A percentile compares a stretch with the other conserved stretches of the same genome.
These are phyloP conservation scores for Pterocarpus santalinus DNA, from an alignment of 306 rosid species.

Conservation along the genomic window DNA sequence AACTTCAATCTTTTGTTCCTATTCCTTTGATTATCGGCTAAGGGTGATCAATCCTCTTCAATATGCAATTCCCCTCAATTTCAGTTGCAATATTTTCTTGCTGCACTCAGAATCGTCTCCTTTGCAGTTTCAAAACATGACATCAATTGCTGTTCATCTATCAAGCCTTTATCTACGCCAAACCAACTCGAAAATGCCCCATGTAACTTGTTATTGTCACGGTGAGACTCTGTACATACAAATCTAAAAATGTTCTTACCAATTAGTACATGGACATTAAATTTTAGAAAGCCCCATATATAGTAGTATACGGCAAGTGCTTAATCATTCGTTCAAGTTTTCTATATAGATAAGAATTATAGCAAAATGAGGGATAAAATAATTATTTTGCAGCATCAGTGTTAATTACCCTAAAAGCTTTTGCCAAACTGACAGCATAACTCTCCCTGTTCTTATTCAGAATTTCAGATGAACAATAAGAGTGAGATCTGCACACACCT, in stretches of 20 bases:
- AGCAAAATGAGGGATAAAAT: no score
- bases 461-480: not conserved
- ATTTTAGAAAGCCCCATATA: not conserved
- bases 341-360: not conserved
- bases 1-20: no score
- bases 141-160: slow-evolving; percentile 31
- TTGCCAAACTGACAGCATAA: no score
- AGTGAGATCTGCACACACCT: slow-evolving; percentile 3
- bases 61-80: not conserved
- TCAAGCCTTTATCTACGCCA: slow-evolving; percentile 41
- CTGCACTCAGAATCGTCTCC: slow-evolving; percentile 33
- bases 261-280: not conserved
- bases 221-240: slow-evolving; percentile 28
- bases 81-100: slow-evolving; percentile 8
- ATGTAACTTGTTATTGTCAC: slow-evolving; percentile 41
- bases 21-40: not conserved
- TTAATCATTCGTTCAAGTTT: not conserved
- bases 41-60: not conserved
- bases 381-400: no score
- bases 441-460: no score
- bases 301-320: no score
- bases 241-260: not conserved
- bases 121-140: slow-evolving; percentile 27
- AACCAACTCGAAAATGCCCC: slow-evolving; percentile 41
- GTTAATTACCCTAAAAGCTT: no score